A percentile compares a stretch with the other conserved stretches of the same genome.
These are phyloP conservation scores for Pachysolen tannophilus DNA, from an alignment of 805 yeast genomes.

Conservation along the genomic window DNA sequence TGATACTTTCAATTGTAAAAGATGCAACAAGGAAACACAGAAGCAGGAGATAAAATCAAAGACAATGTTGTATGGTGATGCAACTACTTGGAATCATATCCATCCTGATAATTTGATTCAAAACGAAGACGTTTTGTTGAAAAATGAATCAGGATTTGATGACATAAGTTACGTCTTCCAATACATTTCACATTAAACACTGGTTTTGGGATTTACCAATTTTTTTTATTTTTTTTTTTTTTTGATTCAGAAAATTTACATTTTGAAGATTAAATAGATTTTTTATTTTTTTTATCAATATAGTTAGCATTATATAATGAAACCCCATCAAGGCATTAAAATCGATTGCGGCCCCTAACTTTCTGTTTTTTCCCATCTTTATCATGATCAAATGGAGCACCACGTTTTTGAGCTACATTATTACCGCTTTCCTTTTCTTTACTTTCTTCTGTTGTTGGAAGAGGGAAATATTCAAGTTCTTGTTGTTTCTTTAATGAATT, in stretches of 20 bases:
- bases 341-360: background rate
- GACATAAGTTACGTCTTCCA: slow-evolving; percentile 87
- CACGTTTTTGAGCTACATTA: background rate
- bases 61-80: slow-evolving; percentile 95
- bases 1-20: slow-evolving; percentile 79
- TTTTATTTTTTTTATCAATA: too few relatives aligned
- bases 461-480: slow-evolving; percentile 29
- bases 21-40: slow-evolving; percentile 50
- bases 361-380: background rate
- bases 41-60: slow-evolving; percentile 58
- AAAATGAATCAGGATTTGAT: slow-evolving; percentile 60
- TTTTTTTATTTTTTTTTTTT: too few relatives aligned
- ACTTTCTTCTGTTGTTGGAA: background rate
- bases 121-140: slow-evolving; percentile 71
- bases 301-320: too few relatives aligned
- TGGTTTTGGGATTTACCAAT: too few relatives aligned
- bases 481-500: slow-evolving; percentile 51
- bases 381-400: background rate
- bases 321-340: background rate
- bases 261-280: too few relatives aligned
- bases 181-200: slow-evolving; percentile 67
- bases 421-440: background rate
- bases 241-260: too few relatives aligned
- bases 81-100: slow-evolving; percentile 95
- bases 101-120: slow-evolving; percentile 49